phyloP scores from a whole-genome alignment of 129 eudicot genomes.

The Flaveria ramosissima region DNA sequence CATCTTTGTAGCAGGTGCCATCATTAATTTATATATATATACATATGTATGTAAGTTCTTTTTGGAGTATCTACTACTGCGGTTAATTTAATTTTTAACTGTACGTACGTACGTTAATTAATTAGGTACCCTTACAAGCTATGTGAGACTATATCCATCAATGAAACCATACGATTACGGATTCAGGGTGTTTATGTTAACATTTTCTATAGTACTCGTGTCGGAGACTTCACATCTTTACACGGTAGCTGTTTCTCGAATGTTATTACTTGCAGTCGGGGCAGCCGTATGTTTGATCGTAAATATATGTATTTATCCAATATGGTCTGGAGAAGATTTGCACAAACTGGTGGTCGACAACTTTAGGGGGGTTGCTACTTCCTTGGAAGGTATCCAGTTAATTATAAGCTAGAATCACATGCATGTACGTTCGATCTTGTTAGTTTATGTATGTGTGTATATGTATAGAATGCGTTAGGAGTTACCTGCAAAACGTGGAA shows the following conservation, averaged over 20 bases:
- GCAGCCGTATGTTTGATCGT: slow-evolving; percentile 45
- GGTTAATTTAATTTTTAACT: background rate
- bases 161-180: slow-evolving; percentile 82
- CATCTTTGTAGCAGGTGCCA: slow-evolving; percentile 60
- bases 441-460: no score
- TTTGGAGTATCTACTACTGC: no score
- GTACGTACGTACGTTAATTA: background rate
- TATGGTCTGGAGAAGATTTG: slow-evolving; percentile 93
- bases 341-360: slow-evolving; percentile 86
- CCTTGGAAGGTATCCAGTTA: slow-evolving; percentile 64
- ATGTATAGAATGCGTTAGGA: slow-evolving; percentile 58
- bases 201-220: slow-evolving; percentile 71
- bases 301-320: slow-evolving; percentile 72
- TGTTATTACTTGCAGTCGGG: slow-evolving; percentile 72
- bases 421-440: no score
- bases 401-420: background rate
- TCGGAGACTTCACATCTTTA: slow-evolving; percentile 64
- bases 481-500: slow-evolving; percentile 61
- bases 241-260: slow-evolving; percentile 61
- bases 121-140: slow-evolving; percentile 64
- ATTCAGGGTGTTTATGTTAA: slow-evolving; percentile 79
- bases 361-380: slow-evolving; percentile 78
- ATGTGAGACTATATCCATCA: slow-evolving; percentile 66
- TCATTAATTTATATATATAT: no score
- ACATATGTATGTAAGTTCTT: no score